These are phyloP conservation scores for Bauhinia variegata DNA, from an alignment of 306 rosid species.

Conservation along the genomic window DNA sequence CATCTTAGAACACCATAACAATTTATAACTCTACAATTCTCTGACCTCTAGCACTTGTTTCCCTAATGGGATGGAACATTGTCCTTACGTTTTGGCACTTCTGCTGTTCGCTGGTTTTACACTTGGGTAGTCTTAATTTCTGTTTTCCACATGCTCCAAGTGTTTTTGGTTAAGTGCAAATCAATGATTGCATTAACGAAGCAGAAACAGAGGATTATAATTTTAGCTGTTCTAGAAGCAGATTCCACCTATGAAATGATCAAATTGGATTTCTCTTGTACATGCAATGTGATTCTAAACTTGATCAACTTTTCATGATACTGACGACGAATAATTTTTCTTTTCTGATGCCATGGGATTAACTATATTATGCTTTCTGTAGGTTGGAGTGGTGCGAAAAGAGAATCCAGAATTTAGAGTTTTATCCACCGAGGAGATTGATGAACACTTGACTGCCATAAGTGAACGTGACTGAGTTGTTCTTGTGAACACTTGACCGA, in stretches of 20 bases:
- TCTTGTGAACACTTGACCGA: no score
- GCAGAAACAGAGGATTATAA: background rate
- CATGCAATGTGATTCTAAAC: background rate
- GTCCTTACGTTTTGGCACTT: background rate
- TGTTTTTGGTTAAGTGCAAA: background rate
- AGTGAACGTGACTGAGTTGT: conserved; percentile 75
- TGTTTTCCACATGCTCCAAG: conserved; percentile 5
- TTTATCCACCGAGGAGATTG: conserved; percentile 66
- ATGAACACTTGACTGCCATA: conserved; percentile 77
- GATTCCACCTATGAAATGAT: no score
- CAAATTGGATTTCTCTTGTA: no score
- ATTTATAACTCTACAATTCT: background rate
- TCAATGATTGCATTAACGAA: background rate
- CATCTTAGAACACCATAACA: no score
- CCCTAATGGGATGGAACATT: background rate
- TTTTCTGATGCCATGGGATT: background rate
- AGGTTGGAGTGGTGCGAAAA: conserved; percentile 73
- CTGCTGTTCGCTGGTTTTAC: conserved; percentile 16
- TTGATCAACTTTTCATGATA: no score
- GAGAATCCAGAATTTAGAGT: conserved; percentile 62
- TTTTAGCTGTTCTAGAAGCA: no score
- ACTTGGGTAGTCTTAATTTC: background rate
- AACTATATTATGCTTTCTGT: background rate
- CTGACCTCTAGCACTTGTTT: background rate
- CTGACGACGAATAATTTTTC: no score